Evolutionary conservation across 1,284 basidiomycete species (phyloP).

Genomic region (Austroboletus novae-zelandiae): DNA sequence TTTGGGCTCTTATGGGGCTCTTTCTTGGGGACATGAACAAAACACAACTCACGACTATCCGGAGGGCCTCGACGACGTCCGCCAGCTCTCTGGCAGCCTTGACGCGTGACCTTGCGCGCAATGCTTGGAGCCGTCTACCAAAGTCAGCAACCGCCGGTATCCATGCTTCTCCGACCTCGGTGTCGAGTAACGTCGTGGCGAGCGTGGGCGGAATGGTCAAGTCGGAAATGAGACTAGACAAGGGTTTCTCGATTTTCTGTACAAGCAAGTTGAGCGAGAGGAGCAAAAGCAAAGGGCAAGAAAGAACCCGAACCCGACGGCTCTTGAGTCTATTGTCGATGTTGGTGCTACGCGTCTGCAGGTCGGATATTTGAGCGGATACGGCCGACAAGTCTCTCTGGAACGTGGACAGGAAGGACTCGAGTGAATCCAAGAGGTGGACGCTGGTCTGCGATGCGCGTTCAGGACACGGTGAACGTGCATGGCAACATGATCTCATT

Average conservation of each 20-base stretch:
- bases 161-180: conserved; percentile 82
- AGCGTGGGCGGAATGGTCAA: conserved; percentile 83
- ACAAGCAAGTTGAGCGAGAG: conserved; percentile 4
- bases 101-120: conserved; percentile 72
- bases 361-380: conserved; percentile 91
- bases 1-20: conserved; percentile 31
- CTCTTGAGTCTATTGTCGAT: conserved; percentile 87
- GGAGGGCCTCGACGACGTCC: conserved; percentile 81
- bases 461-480: conserved; percentile 1
- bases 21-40: not conserved
- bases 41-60: conserved; percentile 67
- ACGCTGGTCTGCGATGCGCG: conserved; percentile 59
- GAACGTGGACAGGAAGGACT: conserved; percentile 91
- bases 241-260: conserved; percentile 85
- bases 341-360: conserved; percentile 86
- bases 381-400: conserved; percentile 91
- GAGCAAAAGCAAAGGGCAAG: not conserved
- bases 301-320: conserved; percentile 58
- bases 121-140: conserved; percentile 69
- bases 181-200: conserved; percentile 80
- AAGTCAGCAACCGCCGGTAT: conserved; percentile 76
- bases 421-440: conserved; percentile 78
- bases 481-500: conserved; percentile 5
- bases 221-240: conserved; percentile 78
- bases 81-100: conserved; percentile 82